A percentile compares a stretch with the other conserved stretches of the same genome.
These are phyloP conservation scores for Lasiodiplodia sp. DNA, from an alignment of 2,329 filamentous ascomycete species.

Conservation along the genomic window DNA sequence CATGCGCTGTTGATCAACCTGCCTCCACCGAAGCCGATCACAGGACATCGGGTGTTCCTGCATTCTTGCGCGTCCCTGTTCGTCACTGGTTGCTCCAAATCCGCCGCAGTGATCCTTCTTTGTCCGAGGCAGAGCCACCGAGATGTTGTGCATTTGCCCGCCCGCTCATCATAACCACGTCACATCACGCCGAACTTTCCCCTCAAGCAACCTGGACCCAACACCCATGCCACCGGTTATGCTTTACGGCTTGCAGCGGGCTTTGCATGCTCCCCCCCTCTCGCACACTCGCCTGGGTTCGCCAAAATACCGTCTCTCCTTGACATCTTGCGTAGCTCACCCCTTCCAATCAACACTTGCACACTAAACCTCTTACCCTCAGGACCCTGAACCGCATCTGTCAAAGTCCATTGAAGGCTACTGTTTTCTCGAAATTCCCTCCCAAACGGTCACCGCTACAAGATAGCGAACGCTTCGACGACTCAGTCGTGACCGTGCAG, in stretches of 20 bases:
- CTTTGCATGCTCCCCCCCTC: neutral
- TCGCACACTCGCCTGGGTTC: neutral
- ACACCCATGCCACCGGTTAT: conserved; percentile 11
- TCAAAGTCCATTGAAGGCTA: neutral
- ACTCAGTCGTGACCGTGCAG: conserved; percentile 10
- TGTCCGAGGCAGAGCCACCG: neutral
- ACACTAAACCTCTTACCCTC: neutral
- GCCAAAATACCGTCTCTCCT: neutral
- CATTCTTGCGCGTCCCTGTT: neutral
- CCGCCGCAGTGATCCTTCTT: neutral
- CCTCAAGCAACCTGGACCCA: conserved; percentile 11
- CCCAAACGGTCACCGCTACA: conserved; percentile 16
- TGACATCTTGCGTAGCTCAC: neutral
- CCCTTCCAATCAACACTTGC: neutral
- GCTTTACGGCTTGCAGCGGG: conserved; percentile 14
- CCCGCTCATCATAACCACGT: conserved; percentile 20
- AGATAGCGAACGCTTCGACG: neutral
- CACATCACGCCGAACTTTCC: conserved; percentile 17
- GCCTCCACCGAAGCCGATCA: conserved; percentile 21
- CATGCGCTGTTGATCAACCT: conserved; percentile 27
- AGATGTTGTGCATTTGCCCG: neutral
- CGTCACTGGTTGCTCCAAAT: conserved; percentile 17
- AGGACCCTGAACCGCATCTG: neutral
- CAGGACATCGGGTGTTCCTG: conserved; percentile 23
- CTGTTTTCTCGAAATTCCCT: neutral